phyloP scores from a whole-genome alignment of 495 filamentous ascomycete genomes.

The Aspergillus bridgeri region DNA sequence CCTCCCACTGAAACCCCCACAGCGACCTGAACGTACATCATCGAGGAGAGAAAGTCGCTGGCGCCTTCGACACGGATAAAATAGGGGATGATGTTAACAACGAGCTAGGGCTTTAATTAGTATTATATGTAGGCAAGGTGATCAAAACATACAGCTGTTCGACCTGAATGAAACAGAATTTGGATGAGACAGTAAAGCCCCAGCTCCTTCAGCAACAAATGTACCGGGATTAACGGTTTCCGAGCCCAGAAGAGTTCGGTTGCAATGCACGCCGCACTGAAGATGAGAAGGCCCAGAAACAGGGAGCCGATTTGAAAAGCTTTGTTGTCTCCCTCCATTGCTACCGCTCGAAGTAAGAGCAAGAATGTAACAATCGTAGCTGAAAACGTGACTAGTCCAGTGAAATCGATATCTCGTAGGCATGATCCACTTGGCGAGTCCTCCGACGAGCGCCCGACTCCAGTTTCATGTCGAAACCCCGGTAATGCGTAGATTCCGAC shows the following conservation, averaged over 20 bases:
- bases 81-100: constrained; percentile 15
- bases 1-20: constrained; percentile 22
- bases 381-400: too few relatives aligned
- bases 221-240: constrained; percentile 25
- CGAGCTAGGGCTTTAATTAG: constrained; percentile 9
- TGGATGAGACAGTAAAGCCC: constrained; percentile 15
- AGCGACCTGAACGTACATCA: constrained; percentile 7
- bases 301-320: too few relatives aligned
- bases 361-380: too few relatives aligned
- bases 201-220: constrained; percentile 16
- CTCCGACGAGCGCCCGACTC: too few relatives aligned
- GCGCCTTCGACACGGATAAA: constrained; percentile 22
- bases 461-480: too few relatives aligned
- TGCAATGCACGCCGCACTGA: constrained; percentile 20
- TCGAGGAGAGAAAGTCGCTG: constrained; percentile 11
- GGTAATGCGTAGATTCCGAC: too few relatives aligned
- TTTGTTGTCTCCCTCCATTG: too few relatives aligned
- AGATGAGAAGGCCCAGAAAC: constrained; percentile 16
- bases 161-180: constrained; percentile 7
- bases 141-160: constrained; percentile 11
- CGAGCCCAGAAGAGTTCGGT: constrained; percentile 18
- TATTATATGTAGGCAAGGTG: neutral
- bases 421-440: too few relatives aligned
- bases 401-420: too few relatives aligned
- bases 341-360: too few relatives aligned